Evolutionary conservation across 2,329 filamentous ascomycete species (phyloP), one percentile per base, ranked within the genome.

Genomic region (Zymoseptoria tritici): DNA sequence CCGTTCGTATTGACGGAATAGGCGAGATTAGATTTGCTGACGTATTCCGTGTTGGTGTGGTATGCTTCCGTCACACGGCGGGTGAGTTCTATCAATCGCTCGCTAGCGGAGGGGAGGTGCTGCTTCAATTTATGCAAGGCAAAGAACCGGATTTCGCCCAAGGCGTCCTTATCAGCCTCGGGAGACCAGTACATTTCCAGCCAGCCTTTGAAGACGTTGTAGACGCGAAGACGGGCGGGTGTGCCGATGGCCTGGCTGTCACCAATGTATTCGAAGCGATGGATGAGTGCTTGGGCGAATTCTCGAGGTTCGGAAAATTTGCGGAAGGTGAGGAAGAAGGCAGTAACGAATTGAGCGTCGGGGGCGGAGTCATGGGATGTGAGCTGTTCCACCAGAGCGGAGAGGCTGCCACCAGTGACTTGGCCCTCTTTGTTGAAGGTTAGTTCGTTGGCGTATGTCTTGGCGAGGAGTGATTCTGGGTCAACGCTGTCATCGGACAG

Each of bases 131-230:
- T 88, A 53, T 83, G 82, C 65, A 87, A 84, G 2, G 93, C 91
- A 74, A 99, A 99, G 1, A 84, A 80, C 36, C 88, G 80, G 63
- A 99, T 95, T 54, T 89, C 78, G 0, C 82, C 79, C 8, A 99
- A 79, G 1, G 92, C 91, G 11, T 85, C 82, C 57, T 84, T 83
- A 72, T 99, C 94, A 9, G 86, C 85, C 60, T 91, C 85, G 64
- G 90, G 85, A 54, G 89, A 85, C 93, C 94, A 99, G 75, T 99
- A 91, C 6, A 89, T 94, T 77, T 97, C 94, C 20, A 99, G 79
- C 94, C 94, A 99, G 50, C 90, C 89, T 75, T 99, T 99, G 81
- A 99, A 91, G 59, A 91, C 87, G 72, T 99, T 97, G 79, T 95
- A 97, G 1, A 97, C 91, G 56, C 94, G 85, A 54, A 99, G 79